Evolutionary conservation across 768 basidiomycete genomes (phyloP).

Genomic region (Hygrophoropsis aurantiaca): DNA sequence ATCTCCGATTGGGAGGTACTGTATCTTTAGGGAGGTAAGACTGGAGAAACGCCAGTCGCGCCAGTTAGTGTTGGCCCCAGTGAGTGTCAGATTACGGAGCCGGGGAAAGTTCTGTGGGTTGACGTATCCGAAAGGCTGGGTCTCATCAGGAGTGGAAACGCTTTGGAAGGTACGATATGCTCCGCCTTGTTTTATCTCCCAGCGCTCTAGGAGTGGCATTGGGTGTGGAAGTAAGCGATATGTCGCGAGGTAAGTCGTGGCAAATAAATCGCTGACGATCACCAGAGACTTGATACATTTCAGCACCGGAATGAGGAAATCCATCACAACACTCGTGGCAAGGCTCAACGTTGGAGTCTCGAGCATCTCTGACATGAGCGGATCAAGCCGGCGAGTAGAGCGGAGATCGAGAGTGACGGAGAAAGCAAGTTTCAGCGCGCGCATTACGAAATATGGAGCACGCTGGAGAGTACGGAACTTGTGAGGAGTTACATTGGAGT

Average conservation of each 20-base stretch:
- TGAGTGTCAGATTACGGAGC: not conserved
- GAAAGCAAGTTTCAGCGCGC: constrained; percentile 3
- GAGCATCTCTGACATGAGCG: not conserved
- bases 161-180: not conserved
- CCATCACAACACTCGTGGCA: not conserved
- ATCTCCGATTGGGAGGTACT: not conserved
- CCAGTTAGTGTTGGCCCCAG: constrained; percentile 1
- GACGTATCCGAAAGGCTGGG: not conserved
- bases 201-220: constrained; percentile 7
- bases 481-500: not conserved
- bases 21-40: constrained; percentile 8
- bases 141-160: not conserved
- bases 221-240: not conserved
- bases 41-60: constrained; percentile 3
- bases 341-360: not conserved
- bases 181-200: not conserved
- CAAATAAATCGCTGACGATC: not conserved
- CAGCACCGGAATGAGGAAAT: constrained; percentile 1
- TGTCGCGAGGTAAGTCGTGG: not conserved
- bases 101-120: not conserved
- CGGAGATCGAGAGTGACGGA: constrained; percentile 3
- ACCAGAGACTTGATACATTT: constrained; percentile 6
- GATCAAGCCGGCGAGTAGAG: not conserved
- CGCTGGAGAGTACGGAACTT: not conserved
- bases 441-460: constrained; percentile 2